Evolutionary conservation across 2,329 filamentous ascomycete species (phyloP), one percentile per base, ranked within the genome.

Genomic region (Cadophora sp.): DNA sequence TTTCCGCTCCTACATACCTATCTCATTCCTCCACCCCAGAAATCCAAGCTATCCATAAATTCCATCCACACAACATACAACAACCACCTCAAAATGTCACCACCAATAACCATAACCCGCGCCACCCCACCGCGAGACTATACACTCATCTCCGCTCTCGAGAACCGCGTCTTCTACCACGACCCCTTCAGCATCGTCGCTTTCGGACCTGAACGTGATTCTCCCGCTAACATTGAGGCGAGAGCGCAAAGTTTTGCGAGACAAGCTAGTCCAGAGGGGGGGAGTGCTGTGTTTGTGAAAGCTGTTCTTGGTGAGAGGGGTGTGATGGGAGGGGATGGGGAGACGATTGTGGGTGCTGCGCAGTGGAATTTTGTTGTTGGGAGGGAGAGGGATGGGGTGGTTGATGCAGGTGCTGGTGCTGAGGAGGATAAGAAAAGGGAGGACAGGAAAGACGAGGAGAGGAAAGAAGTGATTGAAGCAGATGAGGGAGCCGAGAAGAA

Each of bases 301-400:
- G 73, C 68, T 30, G 67, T 71, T 22, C 7, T 60, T 7, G 24
- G 1, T 3, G 41, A 62, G n/a, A n/a, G n/a, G n/a, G n/a, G n/a
- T n/a, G n/a, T n/a, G n/a, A n/a, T n/a, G n/a, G n/a, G n/a, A n/a
- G 55, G 20, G 3, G 22, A 59, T 8, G 56, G 39, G 36, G 61
- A 58, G 4, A 53, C 16, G 8, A 68, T 73, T 50, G 59, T 70
- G 5, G 73, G 73, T 4, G 65, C 58, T 58, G 71, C 70, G 18
- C 47, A 41, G 18, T 74, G 71, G 72, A 58, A 41, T 22, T 68
- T 70, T 48, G 50, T 58, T 56, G 41, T 30, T 14, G 65, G 41
- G 2, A 55, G 66, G 41, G 24, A 60, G 20, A 20, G 39, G 22
- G 62, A 22, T 24, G 69, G 67, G 18, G 58, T 30, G 33, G 5